Conservation (phyloP, 352 stramenopile species). For the Pythium vanterpoolii region DNA sequence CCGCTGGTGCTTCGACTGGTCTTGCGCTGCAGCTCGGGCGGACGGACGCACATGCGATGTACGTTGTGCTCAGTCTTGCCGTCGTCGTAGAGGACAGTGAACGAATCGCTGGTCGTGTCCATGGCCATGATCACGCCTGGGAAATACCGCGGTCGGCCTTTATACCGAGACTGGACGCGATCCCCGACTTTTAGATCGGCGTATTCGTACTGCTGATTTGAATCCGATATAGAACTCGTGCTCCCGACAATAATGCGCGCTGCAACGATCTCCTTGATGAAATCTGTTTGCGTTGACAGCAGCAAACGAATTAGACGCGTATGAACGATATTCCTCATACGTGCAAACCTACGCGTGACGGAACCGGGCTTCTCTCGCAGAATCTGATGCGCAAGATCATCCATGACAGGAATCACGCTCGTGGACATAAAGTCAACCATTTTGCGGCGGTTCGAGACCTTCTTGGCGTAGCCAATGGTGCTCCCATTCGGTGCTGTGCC, state of each 20-base stretch:
- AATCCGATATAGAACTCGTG: slow-evolving; percentile 19
- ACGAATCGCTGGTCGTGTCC: slow-evolving; percentile 33
- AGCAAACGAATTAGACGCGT: not conserved
- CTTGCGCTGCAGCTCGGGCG: slow-evolving; percentile 7
- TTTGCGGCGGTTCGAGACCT: slow-evolving; percentile 62
- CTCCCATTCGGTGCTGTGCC: slow-evolving; percentile 4
- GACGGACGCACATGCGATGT: slow-evolving; percentile 63
- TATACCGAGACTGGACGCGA: slow-evolving; percentile 61
- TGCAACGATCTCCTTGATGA: slow-evolving; percentile 61
- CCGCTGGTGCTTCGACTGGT: slow-evolving; percentile 5
- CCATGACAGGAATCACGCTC: slow-evolving; percentile 81
- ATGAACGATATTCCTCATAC: not conserved
- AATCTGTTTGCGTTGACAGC: slow-evolving; percentile 23
- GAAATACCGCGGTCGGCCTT: slow-evolving; percentile 60
- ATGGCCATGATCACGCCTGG: slow-evolving; percentile 47
- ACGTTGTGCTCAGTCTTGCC: slow-evolving; percentile 65
- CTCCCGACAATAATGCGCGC: slow-evolving; percentile 48
- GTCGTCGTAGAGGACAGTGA: slow-evolving; percentile 69
- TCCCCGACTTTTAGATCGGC: slow-evolving; percentile 39
- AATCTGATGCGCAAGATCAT: slow-evolving; percentile 79
- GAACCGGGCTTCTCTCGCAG: slow-evolving; percentile 64
- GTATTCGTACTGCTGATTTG: slow-evolving; percentile 41
- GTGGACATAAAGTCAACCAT: slow-evolving; percentile 87
- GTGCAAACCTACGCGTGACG: slow-evolving; percentile 39
- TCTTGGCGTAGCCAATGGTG: slow-evolving; percentile 57